phyloP scores from a whole-genome alignment of 1,284 basidiomycete species.

The Trichosporon ovoides region DNA sequence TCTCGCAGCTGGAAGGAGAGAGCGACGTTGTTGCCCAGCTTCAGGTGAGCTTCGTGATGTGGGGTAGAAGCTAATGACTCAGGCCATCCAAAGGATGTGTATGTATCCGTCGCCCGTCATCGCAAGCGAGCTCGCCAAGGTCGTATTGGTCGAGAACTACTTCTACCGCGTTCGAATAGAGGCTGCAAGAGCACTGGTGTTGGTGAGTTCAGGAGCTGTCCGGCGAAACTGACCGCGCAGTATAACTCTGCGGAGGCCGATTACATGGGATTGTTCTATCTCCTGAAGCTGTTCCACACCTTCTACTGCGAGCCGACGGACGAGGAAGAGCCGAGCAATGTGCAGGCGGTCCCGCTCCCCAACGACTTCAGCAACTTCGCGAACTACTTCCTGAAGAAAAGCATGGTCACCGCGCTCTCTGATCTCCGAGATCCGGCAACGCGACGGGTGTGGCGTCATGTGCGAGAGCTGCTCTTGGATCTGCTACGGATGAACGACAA shows the following conservation, averaged over 20 bases:
- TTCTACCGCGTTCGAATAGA: slow-evolving; percentile 96
- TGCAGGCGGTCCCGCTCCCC: slow-evolving; percentile 80
- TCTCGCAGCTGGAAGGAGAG: slow-evolving; percentile 91
- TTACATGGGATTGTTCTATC: slow-evolving; percentile 80
- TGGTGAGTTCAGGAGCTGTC: slow-evolving; percentile 55
- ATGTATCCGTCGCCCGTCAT: slow-evolving; percentile 80
- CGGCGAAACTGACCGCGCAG: slow-evolving; percentile 22
- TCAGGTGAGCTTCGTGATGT: slow-evolving; percentile 63
- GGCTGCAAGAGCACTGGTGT: slow-evolving; percentile 78
- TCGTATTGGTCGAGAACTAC: slow-evolving; percentile 90
- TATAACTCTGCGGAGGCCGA: slow-evolving; percentile 38
- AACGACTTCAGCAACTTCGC: slow-evolving; percentile 90
- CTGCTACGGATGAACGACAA: slow-evolving; percentile 92
- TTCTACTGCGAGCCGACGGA: slow-evolving; percentile 85
- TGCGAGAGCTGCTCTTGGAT: slow-evolving; percentile 86
- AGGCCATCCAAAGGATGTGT: slow-evolving; percentile 81
- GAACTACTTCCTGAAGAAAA: slow-evolving; percentile 88
- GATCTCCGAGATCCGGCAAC: slow-evolving; percentile 36
- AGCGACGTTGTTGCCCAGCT: slow-evolving; percentile 96
- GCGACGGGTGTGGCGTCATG: slow-evolving; percentile 61
- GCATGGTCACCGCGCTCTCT: slow-evolving; percentile 33
- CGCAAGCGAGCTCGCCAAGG: slow-evolving; percentile 84
- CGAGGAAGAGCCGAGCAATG: slow-evolving; percentile 72
- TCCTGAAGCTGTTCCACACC: slow-evolving; percentile 88
- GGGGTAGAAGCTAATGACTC: background rate